Evolutionary conservation across 352 stramenopile genomes (phyloP), one percentile per base, ranked within the genome.

Genomic region (Globisporangium nunn): DNA sequence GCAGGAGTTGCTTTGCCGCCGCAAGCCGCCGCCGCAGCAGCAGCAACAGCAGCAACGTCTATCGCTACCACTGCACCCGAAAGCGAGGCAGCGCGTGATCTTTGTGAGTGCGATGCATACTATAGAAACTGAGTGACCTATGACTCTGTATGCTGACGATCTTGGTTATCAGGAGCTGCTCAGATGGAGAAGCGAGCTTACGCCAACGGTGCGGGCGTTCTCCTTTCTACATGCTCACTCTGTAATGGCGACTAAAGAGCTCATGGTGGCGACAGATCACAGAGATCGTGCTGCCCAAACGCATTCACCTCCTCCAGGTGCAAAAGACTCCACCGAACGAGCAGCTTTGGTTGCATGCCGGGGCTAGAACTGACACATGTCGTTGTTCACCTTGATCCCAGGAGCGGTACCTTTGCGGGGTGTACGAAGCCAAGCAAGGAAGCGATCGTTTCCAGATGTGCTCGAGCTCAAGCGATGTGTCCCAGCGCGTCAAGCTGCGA

Each of bases 31-130:
- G 33, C 10, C 33, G 33, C 33, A 8, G 6, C 33, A 37, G 6
- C 6, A 37, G 3, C 33, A 37, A 4, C 6, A 11, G 33, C 33
- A 37, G 10, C 11, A 28, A 14, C 5, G 48, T 56, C 43, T 50
- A 23, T 12, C 49, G 23, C 57, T 78, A 14, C 67, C 70, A 2
- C 55, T 76, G 29, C 72, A 78, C 46, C 60, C 67, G 1, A 62
- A 70, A 2, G 56, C 61, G 50, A 44, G 57, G 15, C 70, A 78
- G 39, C 70, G 78, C 31, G 55, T 76, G 35, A 72, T 81, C 39
- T 61, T 67, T 31, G 68, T 76, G 23, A 6, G 54, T 49, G 23
- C 2, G 2, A 17, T 56, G 28, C 17, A 6, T 4, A 5, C 28
- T 28, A 2, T 8, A 33, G 4, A 51, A 15, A 12, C 18, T 35